These are phyloP conservation scores for Ascoidea rubescens DNA, from an alignment of 805 yeast species.

Conservation along the genomic window DNA sequence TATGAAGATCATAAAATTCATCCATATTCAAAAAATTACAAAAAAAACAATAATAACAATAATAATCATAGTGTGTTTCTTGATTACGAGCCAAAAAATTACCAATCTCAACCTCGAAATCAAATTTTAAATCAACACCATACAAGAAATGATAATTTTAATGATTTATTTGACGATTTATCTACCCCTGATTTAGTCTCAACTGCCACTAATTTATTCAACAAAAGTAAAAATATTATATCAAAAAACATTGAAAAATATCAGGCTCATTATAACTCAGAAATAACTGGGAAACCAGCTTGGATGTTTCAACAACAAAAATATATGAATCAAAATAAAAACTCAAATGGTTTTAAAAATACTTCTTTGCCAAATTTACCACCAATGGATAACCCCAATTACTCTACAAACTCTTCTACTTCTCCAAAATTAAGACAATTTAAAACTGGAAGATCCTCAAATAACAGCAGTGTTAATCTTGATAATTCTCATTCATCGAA, in stretches of 20 bases:
- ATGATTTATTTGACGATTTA: not conserved
- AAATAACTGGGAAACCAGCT: conserved; percentile 33
- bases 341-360: no score
- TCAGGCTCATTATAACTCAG: conserved; percentile 11
- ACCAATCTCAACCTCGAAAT: not conserved
- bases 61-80: not conserved
- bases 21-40: not conserved
- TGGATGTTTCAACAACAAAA: conserved; percentile 58
- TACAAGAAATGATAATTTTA: conserved; percentile 1
- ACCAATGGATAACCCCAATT: not conserved
- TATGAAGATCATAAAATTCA: not conserved
- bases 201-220: conserved; percentile 16
- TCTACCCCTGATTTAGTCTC: conserved; percentile 10
- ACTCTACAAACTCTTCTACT: conserved; percentile 12
- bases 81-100: not conserved
- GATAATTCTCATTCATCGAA: not conserved
- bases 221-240: conserved; percentile 19
- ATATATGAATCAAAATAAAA: conserved; percentile 25
- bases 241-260: conserved; percentile 11
- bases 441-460: conserved; percentile 1
- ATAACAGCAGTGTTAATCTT: not conserved
- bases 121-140: conserved; percentile 1
- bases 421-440: conserved; percentile 14
- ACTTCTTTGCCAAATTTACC: no score
- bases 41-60: not conserved